Conservation (phyloP, 2,329 filamentous ascomycete genomes). For the Fusarium sp. region DNA sequence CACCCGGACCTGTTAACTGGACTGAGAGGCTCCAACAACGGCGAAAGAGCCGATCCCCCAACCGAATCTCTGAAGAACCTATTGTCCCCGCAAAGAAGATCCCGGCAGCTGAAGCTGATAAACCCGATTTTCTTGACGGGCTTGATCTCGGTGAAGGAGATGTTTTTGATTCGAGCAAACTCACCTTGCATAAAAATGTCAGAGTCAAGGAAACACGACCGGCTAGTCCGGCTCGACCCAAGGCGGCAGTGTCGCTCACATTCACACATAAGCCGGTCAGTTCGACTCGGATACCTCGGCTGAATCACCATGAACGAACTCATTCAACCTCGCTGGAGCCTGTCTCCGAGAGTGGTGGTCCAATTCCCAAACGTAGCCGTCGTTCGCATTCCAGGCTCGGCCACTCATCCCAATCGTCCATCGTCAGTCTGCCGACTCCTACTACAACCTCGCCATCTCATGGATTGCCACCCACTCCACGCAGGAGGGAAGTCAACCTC, state of each 20-base stretch:
- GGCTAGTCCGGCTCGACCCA: slow-evolving; percentile 77
- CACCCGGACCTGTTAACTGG: slow-evolving; percentile 86
- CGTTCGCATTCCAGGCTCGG: slow-evolving; percentile 76
- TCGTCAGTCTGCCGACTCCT: slow-evolving; percentile 73
- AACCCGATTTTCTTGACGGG: slow-evolving; percentile 86
- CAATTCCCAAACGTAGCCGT: slow-evolving; percentile 69
- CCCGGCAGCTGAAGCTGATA: slow-evolving; percentile 59
- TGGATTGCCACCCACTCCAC: slow-evolving; percentile 70
- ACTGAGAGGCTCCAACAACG: slow-evolving; percentile 81
- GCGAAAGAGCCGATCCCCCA: slow-evolving; percentile 71
- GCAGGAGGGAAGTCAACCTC: slow-evolving; percentile 69
- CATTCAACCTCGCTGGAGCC: slow-evolving; percentile 84
- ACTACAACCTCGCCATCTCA: slow-evolving; percentile 68
- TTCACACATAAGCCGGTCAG: slow-evolving; percentile 82
- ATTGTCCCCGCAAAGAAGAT: slow-evolving; percentile 51
- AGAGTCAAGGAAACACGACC: slow-evolving; percentile 82
- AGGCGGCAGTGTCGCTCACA: slow-evolving; percentile 85
- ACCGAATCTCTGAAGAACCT: slow-evolving; percentile 60
- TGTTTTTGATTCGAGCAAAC: slow-evolving; percentile 82
- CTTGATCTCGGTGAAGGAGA: slow-evolving; percentile 89
- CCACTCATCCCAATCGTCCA: slow-evolving; percentile 77
- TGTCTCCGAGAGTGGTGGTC: slow-evolving; percentile 88
- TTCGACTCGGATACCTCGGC: slow-evolving; percentile 82
- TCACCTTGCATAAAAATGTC: slow-evolving; percentile 90
- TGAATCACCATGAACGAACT: slow-evolving; percentile 77